Evolutionary conservation across 345 rosid species (phyloP), one percentile per base, ranked within the genome.

Genomic region (Populus simonii): DNA sequence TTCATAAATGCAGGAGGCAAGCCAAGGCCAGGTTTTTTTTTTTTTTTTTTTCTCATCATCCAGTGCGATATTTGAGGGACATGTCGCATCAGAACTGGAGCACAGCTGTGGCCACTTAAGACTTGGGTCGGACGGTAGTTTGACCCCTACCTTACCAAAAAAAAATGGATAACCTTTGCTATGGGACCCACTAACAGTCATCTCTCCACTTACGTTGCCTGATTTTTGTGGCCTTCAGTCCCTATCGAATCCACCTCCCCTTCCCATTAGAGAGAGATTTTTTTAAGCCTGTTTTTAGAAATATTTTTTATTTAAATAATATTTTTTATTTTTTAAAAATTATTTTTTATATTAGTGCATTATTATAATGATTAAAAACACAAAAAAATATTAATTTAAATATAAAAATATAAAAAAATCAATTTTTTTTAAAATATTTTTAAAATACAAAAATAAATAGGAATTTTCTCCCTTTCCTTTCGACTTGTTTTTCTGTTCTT

Each of bases 71-170:
- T 68, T 27, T 27, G 4, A 15, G 63, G 65, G 36, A 72, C 8
- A 25, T 23, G 75, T 78, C n/a, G 72, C 76, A 45, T 29, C 43
- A 31, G n/a, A 80, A 10, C 76, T 73, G 79, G 75, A 1, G 33
- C 53, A 74, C 81, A 85, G 83, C 86, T 81, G 85, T 81, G 74
- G 51, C 79, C 85, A 66, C 79, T 59, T 17, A 39, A 25, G 78
- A 67, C 77, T 36, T 0, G 0, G 17, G 75, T 70, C 61, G 78
- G 79, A 70, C 77, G 29, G 25, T 41, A 5, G 66, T 72, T 82
- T 78, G 83, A 82, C 68, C 76, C 18, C 25, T 7, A 2, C 18
- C 61, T 4, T 22, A 20, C 33, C 76, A 3, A 13, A 8, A 15
- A 0, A 33, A 33, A 33, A 5, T 33, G 36, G 36, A 4, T 7